Evolutionary conservation across 192 early-diverging fungal species (phyloP), one percentile per base, ranked within the genome.

Genomic region (Chytriomyces sp.): DNA sequence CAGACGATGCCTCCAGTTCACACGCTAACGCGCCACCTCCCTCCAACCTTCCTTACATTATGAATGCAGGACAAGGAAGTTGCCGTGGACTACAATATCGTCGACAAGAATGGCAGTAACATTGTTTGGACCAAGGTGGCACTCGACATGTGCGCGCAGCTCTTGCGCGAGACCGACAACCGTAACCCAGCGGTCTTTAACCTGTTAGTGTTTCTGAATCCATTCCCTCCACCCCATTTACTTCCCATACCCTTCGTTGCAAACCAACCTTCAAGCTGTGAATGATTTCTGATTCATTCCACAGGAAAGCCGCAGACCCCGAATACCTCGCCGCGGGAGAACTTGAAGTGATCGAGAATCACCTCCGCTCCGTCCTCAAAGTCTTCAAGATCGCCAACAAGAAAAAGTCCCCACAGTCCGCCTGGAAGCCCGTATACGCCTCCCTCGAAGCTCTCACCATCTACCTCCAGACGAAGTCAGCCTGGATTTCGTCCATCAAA

Each of bases 351-450:
- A 30, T 72, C 58, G 70, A 72, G 56, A 72, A 63, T 59, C 70
- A 72, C 28, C 59, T 72, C 22, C 70, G 70, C 38, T 14, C 26
- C 34, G 37, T 62, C 12, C 70, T 72, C 3, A 62, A 62, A 30
- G 26, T 22, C 38, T 62, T 22, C 70, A 72, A 72, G 32, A 36
- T 22, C 59, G 70, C 70, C 2, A 44, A 17, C 34, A 72, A 72
- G 58, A 72, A 72, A 36, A 72, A 72, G 39, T 59, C 70, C 3
- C 70, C 70, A 3, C 70, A 72, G 26, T 62, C 58, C 58, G 70
- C 70, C n/a, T 72, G 70, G 70, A 72, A 72, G 44, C 70, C 70
- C 38, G 70, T 72, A 17, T 72, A 39, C 33, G 57, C 70, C 32
- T 5, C 70, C 58, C 28, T 72, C 22, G 70, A 72, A 44, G 57